Evolutionary conservation across 192 early-diverging fungal species (phyloP), one percentile per base, ranked within the genome.

Genomic region (Mycoemilia scoparia): DNA sequence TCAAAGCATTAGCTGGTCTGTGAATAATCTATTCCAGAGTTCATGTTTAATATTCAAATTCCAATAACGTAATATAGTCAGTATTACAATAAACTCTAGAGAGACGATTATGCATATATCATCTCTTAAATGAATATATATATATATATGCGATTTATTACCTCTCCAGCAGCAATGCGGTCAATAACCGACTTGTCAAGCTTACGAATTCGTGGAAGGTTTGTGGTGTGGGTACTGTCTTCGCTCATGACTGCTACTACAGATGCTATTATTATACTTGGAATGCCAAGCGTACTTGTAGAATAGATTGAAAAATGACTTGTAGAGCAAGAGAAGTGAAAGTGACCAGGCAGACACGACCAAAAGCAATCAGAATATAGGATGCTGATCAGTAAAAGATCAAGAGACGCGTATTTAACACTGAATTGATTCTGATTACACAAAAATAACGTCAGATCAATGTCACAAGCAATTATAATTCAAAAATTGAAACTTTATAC

Each of bases 161-260:
- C 81, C 66, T 97, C 93, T 30, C 93, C 93, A 2, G 93, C 93
- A 5, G 93, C 93, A 44, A 97, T 97, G 32, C 86, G 64, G 60
- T 97, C 96, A 30, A 96, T 71, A 11, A 93, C 89, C 8, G 73
- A 55, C 44, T 81, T 69, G 32, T 91, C 81, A 3, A 97, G 73
- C 42, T 73, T 71, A 30, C 64, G 69, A 37, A 97, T 96, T 0
- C 70, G 71, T 15, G 43, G 15, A n/a, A n/a, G n/a, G n/a, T n/a
- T 22, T 41, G 38, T 4, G 29, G 19, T 20, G 37, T n/a, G 2
- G 41, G 1, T 54, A 41, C 11, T 57, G 7, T 16, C 43, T 3
- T 26, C 13, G 11, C 9, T 28, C 9, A 12, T 28, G 9, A 12
- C 27, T 28, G 27, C 27, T 28, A 12, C 12, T 28, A 12, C 27